A percentile compares a stretch with the other conserved stretches of the same genome.
Evolutionary conservation across 202 grass and related monocot genomes (phyloP).

Genomic region (Setaria italica): DNA sequence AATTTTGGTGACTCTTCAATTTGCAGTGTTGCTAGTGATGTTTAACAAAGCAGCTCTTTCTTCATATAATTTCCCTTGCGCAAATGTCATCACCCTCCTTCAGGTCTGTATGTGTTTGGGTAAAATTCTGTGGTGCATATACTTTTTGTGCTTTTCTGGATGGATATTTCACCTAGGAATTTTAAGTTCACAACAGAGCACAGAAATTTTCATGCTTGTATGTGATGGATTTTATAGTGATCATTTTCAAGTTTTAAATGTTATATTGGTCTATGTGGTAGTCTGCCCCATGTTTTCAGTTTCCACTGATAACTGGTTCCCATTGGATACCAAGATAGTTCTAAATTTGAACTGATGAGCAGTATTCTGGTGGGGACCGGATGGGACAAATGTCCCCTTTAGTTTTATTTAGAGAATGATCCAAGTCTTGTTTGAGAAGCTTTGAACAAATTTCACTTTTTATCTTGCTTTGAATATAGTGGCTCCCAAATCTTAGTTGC

Average conservation of each 20-base stretch:
- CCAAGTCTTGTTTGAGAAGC: background rate
- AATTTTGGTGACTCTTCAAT: conserved; percentile 44
- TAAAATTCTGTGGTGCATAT: background rate
- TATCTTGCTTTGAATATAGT: conserved; percentile 12
- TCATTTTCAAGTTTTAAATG: background rate
- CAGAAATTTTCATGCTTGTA: background rate
- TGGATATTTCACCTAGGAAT: conserved; percentile 3
- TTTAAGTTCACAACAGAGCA: background rate
- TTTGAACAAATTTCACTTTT: background rate
- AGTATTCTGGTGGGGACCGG: background rate
- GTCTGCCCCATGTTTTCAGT: background rate
- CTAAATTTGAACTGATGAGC: background rate
- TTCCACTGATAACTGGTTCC: background rate
- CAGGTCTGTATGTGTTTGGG: conserved; percentile 62
- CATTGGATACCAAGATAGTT: background rate
- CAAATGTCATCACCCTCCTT: conserved; percentile 95
- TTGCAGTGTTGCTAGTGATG: conserved; percentile 91
- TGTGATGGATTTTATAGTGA: background rate
- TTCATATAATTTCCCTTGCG: conserved; percentile 91
- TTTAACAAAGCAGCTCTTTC: conserved; percentile 98
- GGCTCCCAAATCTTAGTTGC: conserved; percentile 15
- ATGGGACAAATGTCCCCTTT: background rate
- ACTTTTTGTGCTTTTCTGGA: conserved; percentile 35
- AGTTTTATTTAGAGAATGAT: conserved; percentile 17
- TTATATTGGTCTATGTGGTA: background rate